Conservation (phyloP, 2,329 filamentous ascomycete genomes). For the Chaetomium sp. region DNA sequence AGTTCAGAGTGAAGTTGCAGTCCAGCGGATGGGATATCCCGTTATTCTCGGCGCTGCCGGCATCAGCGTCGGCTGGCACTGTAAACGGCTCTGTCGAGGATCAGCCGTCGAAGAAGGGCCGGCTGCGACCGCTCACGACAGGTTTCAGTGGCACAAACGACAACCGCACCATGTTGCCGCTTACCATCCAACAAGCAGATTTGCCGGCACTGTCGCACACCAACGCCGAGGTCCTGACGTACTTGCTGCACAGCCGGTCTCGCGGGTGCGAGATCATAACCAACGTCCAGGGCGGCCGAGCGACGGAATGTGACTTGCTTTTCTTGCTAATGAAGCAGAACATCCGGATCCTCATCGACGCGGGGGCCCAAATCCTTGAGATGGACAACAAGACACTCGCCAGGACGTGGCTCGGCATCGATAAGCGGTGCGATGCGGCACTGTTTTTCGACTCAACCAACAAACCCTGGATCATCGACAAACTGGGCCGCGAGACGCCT, state of each 20-base stretch:
- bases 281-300: conserved; percentile 40
- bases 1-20: conserved; percentile 65
- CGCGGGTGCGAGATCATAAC: conserved; percentile 50
- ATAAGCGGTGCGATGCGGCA: conserved; percentile 50
- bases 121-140: conserved; percentile 51
- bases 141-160: conserved; percentile 77
- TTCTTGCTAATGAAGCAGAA: conserved; percentile 38
- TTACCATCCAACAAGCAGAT: conserved; percentile 65
- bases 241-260: conserved; percentile 58
- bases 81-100: background rate
- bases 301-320: conserved; percentile 52
- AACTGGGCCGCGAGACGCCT: conserved; percentile 43
- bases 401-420: conserved; percentile 53
- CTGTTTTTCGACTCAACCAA: conserved; percentile 56
- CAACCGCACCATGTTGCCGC: conserved; percentile 58
- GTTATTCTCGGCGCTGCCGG: conserved; percentile 38
- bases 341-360: conserved; percentile 63
- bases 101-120: conserved; percentile 19
- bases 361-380: conserved; percentile 65
- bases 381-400: conserved; percentile 57
- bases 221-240: conserved; percentile 64
- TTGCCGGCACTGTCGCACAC: conserved; percentile 58
- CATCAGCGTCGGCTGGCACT: background rate
- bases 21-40: conserved; percentile 70
- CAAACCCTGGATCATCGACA: conserved; percentile 48